Base-by-base conservation (phyloP, 371 early-diverging fungal genomes). In the Coemansia sp. region DNA sequence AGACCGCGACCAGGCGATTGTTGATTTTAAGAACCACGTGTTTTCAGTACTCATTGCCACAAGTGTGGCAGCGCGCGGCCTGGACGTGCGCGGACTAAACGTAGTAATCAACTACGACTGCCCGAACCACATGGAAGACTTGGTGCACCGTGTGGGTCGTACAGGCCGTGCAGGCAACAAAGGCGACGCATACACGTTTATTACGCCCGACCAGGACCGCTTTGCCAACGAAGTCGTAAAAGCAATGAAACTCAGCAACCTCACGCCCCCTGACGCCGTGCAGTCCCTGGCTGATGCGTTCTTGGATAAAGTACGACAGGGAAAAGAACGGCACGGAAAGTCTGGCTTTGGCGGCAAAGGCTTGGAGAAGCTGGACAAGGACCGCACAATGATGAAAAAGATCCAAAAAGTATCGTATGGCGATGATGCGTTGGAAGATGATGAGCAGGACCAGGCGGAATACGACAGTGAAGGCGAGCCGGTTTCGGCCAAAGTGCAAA, bases 31-130 rank as follows among this genome's bases (percentile, higher is more conserved):
- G 72, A 85, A 88, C 1, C 96, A 96, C 6, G 87, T 87, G 5
- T 88, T 88, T 44, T 91, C 89, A 59, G 88, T 99, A 48, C 81
- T 99, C 58, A 93, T 99, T 80, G 99, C 99, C 2, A 99, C 99
- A 0, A 96, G 96, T n/a, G 96, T 99, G 3, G 99, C 98, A n/a
- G 97, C 99, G 1, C 93, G 99, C 75, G 99, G 99, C 20, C 80
- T 99, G 55, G 99, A 99, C 81, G 99, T 99, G 42, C 96, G 98
- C 71, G 90, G 94, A 18, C 86, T 99, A 2, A 96, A 93, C 40
- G 79, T 96, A 11, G 99, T 99, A 1, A 87, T 99, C 62, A 99
- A 99, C 73, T 99, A 93, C 71, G 99, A 99, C 66, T 94, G 96
- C 68, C 99, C 99, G 4, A 96, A 99, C 80, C 96, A 96, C 72